Evolutionary conservation across 768 basidiomycete species (phyloP).

Genomic region (Tylopilus sp.): DNA sequence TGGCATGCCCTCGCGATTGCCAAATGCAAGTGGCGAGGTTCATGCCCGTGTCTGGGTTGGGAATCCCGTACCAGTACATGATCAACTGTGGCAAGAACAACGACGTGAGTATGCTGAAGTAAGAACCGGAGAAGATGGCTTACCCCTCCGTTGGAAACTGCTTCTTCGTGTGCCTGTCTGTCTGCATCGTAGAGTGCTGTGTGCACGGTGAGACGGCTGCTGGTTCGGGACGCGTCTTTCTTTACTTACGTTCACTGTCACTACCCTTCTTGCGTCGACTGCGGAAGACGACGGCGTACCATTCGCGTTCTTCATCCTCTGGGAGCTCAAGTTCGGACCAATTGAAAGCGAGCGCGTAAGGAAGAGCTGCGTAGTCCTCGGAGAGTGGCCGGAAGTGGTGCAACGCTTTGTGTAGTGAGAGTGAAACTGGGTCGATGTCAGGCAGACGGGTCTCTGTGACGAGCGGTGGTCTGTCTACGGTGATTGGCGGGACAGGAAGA

Average conservation of each 20-base stretch:
- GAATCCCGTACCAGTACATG: constrained; percentile 93
- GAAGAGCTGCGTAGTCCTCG: constrained; percentile 54
- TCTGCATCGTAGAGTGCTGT: constrained; percentile 88
- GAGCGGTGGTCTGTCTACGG: constrained; percentile 40
- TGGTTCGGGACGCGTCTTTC: not conserved
- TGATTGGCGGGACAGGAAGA: constrained; percentile 26
- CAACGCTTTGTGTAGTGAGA: constrained; percentile 82
- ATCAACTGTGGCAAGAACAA: constrained; percentile 49
- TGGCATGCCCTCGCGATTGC: constrained; percentile 83
- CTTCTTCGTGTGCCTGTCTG: constrained; percentile 86
- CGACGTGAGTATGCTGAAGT: constrained; percentile 2
- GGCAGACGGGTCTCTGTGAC: constrained; percentile 76
- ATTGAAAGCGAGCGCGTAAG: constrained; percentile 83
- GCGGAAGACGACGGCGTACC: constrained; percentile 92
- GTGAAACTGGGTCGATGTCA: constrained; percentile 77
- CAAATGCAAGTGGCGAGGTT: constrained; percentile 97
- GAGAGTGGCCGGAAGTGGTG: constrained; percentile 68
- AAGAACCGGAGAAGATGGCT: constrained; percentile 25
- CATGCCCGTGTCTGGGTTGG: constrained; percentile 67
- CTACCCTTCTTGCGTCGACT: constrained; percentile 71
- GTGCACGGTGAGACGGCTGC: constrained; percentile 4
- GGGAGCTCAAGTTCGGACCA: constrained; percentile 74
- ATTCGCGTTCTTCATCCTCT: constrained; percentile 71
- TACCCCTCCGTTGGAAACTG: constrained; percentile 81
- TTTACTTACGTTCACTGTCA: constrained; percentile 56